Evolutionary conservation across 164 flowering plant genomes (phyloP).

Genomic region (Berberis thunbergii): DNA sequence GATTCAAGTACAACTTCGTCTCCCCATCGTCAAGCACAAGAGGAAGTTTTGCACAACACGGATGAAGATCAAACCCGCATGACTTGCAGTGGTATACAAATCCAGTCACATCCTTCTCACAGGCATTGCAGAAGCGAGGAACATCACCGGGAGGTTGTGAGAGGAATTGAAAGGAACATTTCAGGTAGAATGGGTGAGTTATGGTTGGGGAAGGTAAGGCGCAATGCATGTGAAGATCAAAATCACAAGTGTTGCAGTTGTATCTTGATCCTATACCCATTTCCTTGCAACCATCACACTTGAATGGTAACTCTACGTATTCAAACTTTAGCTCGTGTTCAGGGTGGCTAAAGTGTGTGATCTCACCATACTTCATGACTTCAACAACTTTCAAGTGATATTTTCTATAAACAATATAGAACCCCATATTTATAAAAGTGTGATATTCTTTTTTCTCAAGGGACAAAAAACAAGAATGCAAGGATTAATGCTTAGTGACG

Average conservation of each 20-base stretch:
- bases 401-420: background rate
- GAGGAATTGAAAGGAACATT: slow-evolving; percentile 69
- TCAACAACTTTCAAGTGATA: background rate
- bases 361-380: slow-evolving; percentile 55
- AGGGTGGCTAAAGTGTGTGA: slow-evolving; percentile 73
- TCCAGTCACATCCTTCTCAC: slow-evolving; percentile 65
- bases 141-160: slow-evolving; percentile 50
- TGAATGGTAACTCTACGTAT: slow-evolving; percentile 57
- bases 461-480: background rate
- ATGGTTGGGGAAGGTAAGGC: slow-evolving; percentile 55
- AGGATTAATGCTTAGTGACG: slow-evolving; percentile 12
- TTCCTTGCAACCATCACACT: slow-evolving; percentile 95
- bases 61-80: slow-evolving; percentile 89
- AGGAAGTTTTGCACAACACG: slow-evolving; percentile 85
- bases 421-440: background rate
- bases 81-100: slow-evolving; percentile 76
- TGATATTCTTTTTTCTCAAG: background rate
- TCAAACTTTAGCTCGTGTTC: slow-evolving; percentile 66
- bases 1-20: slow-evolving; percentile 42
- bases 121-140: slow-evolving; percentile 76
- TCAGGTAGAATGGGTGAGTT: slow-evolving; percentile 66
- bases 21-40: slow-evolving; percentile 61
- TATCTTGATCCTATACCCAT: slow-evolving; percentile 80
- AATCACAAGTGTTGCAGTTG: slow-evolving; percentile 60
- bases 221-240: slow-evolving; percentile 71